These are phyloP conservation scores for Fragaria ananassa DNA, from an alignment of 306 rosid genomes.

Conservation along the genomic window DNA sequence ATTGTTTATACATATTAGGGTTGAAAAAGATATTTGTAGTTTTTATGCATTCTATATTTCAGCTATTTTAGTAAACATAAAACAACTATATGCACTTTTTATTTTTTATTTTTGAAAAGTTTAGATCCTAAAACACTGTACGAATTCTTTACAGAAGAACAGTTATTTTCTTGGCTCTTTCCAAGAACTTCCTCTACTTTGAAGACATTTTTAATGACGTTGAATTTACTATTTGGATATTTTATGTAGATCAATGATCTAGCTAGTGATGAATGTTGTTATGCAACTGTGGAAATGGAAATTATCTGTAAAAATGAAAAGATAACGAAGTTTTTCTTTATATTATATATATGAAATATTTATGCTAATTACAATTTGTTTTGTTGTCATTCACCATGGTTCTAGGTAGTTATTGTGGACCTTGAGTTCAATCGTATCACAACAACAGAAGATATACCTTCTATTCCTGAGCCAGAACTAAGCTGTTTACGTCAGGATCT, in stretches of 20 bases:
- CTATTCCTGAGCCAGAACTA: constrained; percentile 88
- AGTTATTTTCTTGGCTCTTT: neutral
- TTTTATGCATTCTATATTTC: neutral
- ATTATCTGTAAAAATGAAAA: neutral
- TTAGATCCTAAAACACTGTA: neutral
- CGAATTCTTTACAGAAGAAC: neutral
- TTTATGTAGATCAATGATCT: neutral
- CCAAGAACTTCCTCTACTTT: neutral
- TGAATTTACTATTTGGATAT: too few relatives aligned
- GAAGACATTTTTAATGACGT: neutral
- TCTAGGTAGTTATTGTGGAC: constrained; percentile 95
- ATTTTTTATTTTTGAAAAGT: neutral
- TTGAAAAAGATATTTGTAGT: neutral
- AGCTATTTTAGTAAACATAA: neutral
- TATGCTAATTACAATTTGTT: neutral
- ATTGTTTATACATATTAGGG: constrained; percentile 15
- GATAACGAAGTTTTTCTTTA: neutral
- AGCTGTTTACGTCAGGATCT: constrained; percentile 75
- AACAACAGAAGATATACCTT: constrained; percentile 92
- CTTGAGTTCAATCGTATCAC: constrained; percentile 82
- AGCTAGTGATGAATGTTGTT: neutral
- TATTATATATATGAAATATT: neutral
- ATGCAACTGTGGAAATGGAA: neutral
- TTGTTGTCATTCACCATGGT: constrained; percentile 13
- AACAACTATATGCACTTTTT: neutral